Conservation (phyloP, 2,329 filamentous ascomycete genomes). For the Neoscytalidium dimidiatum region DNA sequence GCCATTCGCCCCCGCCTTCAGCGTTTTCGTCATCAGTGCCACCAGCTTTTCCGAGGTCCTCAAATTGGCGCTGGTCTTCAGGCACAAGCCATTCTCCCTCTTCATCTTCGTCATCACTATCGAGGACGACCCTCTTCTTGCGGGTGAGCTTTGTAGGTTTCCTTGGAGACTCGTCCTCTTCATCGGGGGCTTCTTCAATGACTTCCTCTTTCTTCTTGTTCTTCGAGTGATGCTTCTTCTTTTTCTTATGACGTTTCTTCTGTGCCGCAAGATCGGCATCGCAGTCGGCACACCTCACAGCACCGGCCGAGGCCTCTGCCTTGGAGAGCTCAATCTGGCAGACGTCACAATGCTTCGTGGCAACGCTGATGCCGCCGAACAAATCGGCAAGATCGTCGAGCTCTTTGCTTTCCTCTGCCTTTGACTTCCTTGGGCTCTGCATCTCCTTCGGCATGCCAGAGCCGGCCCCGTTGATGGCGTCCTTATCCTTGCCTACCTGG, state of each 20-base stretch:
- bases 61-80: constrained; percentile 61
- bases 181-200: constrained; percentile 40
- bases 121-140: constrained; percentile 50
- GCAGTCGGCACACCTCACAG: constrained; percentile 71
- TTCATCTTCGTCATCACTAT: constrained; percentile 68
- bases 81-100: constrained; percentile 79
- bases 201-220: constrained; percentile 40
- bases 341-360: constrained; percentile 77
- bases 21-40: constrained; percentile 85
- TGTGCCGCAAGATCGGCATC: constrained; percentile 69
- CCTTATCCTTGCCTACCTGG: constrained; percentile 84
- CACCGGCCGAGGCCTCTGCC: constrained; percentile 55
- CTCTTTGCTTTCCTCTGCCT: constrained; percentile 61
- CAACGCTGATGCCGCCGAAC: constrained; percentile 80
- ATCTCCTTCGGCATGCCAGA: constrained; percentile 22
- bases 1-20: constrained; percentile 80
- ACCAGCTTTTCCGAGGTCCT: constrained; percentile 74
- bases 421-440: constrained; percentile 39
- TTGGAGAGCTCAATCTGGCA: constrained; percentile 70
- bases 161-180: constrained; percentile 32
- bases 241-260: constrained; percentile 39
- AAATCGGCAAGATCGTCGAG: constrained; percentile 83
- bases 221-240: constrained; percentile 50
- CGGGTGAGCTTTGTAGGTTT: constrained; percentile 11
- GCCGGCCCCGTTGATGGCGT: constrained; percentile 65